Percentiles rank a stretch among this genome's conserved stretches.
Evolutionary conservation across 176 grass and related monocot species (phyloP).

Genomic region (Leersia perrieri): DNA sequence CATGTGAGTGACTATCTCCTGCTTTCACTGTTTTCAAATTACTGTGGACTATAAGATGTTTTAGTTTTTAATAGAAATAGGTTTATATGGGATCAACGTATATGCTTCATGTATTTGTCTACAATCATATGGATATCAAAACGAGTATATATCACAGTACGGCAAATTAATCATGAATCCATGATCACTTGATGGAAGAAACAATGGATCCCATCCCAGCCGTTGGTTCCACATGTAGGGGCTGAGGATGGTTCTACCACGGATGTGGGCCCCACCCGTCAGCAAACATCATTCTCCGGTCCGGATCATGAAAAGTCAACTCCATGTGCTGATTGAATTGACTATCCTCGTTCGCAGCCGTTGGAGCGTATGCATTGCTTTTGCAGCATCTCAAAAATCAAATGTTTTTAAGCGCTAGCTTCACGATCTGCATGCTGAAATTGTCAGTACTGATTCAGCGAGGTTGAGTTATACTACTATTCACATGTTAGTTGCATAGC

Average conservation of each 20-base stretch:
- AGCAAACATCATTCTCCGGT: not conserved
- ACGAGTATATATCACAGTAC: too few species aligned
- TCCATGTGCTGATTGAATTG: not conserved
- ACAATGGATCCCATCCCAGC: not conserved
- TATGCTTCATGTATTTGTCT: too few species aligned
- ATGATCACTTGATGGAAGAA: constrained; percentile 4
- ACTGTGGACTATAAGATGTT: too few species aligned
- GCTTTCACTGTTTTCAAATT: too few species aligned
- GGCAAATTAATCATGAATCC: too few species aligned
- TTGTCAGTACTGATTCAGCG: not conserved
- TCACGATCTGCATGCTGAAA: not conserved
- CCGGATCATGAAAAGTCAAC: not conserved
- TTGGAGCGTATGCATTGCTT: constrained; percentile 1
- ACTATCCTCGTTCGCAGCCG: not conserved
- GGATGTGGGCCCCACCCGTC: not conserved
- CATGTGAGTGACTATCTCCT: too few species aligned
- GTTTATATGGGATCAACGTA: too few species aligned
- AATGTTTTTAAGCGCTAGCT: not conserved
- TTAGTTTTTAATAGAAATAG: too few species aligned
- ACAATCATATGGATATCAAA: too few species aligned
- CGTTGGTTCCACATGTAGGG: too few species aligned
- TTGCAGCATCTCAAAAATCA: not conserved
- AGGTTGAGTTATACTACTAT: not conserved
- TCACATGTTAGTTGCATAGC: not conserved
- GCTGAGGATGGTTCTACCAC: not conserved